Conservation (phyloP, 2,329 filamentous ascomycete species). For the Eutypa lata region DNA sequence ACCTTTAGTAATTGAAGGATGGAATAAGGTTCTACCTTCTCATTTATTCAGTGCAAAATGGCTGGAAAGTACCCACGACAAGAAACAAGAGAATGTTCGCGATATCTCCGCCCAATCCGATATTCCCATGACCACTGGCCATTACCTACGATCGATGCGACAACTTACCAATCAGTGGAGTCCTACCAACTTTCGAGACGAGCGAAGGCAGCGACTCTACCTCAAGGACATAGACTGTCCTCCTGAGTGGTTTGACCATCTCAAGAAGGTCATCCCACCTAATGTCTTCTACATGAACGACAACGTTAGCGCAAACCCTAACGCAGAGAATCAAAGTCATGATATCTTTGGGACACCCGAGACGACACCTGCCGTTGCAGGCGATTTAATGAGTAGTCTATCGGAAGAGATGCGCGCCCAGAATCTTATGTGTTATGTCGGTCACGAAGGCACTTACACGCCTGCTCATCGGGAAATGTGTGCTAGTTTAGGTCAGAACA, state of each 20-base stretch:
- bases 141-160: conserved; percentile 86
- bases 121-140: conserved; percentile 80
- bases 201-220: conserved; percentile 81
- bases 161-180: conserved; percentile 81
- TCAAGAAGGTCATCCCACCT: conserved; percentile 74
- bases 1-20: conserved; percentile 87
- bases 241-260: conserved; percentile 75
- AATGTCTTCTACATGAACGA: conserved; percentile 90
- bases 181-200: conserved; percentile 71
- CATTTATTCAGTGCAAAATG: conserved; percentile 78
- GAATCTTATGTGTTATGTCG: conserved; percentile 98
- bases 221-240: conserved; percentile 97
- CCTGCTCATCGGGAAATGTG: conserved; percentile 98
- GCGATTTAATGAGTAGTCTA: conserved; percentile 92
- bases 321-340: conserved; percentile 30
- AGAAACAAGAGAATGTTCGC: conserved; percentile 80
- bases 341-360: conserved; percentile 47
- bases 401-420: conserved; percentile 84
- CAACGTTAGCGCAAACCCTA: conserved; percentile 46
- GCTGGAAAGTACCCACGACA: conserved; percentile 75
- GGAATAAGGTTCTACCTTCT: conserved; percentile 70
- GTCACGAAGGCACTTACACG: conserved; percentile 95
- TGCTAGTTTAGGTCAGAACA: conserved; percentile 90
- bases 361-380: conserved; percentile 66
- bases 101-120: conserved; percentile 72